Percentiles rank a stretch among this genome's conserved stretches.
phyloP scores from a whole-genome alignment of 306 rosid genomes.

The Prunus dulcis region DNA sequence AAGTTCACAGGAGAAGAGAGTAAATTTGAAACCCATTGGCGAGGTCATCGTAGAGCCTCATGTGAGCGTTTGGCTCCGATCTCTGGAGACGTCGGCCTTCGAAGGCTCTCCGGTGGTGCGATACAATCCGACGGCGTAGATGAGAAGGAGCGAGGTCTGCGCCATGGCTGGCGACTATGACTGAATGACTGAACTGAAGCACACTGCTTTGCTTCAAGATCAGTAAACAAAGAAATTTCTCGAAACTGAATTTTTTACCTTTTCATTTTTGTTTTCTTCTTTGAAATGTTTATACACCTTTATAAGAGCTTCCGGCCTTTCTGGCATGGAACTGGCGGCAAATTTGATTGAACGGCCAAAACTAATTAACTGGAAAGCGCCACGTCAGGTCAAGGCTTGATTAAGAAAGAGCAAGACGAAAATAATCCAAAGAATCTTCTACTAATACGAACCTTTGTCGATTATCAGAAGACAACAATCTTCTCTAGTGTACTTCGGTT shows the following conservation, averaged over 20 bases:
- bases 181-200: not conserved
- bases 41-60: constrained; percentile 50
- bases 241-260: not conserved
- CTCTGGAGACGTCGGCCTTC: constrained; percentile 36
- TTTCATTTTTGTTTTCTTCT: not conserved
- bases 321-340: not conserved
- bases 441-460: no score
- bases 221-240: not conserved
- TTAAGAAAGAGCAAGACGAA: no score
- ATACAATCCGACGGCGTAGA: constrained; percentile 5
- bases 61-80: constrained; percentile 36
- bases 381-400: not conserved
- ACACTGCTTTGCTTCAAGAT: not conserved
- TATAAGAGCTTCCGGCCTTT: not conserved
- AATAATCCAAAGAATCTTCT: not conserved
- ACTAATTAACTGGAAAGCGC: not conserved
- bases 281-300: not conserved
- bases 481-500: no score
- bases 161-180: constrained; percentile 28
- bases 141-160: not conserved
- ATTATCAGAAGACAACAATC: no score
- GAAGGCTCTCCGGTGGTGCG: constrained; percentile 23
- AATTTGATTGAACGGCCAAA: not conserved
- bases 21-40: constrained; percentile 33
- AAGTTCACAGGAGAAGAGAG: not conserved